phyloP scores from a whole-genome alignment of 2,329 filamentous ascomycete genomes.

The Xylaria hypoxylon region DNA sequence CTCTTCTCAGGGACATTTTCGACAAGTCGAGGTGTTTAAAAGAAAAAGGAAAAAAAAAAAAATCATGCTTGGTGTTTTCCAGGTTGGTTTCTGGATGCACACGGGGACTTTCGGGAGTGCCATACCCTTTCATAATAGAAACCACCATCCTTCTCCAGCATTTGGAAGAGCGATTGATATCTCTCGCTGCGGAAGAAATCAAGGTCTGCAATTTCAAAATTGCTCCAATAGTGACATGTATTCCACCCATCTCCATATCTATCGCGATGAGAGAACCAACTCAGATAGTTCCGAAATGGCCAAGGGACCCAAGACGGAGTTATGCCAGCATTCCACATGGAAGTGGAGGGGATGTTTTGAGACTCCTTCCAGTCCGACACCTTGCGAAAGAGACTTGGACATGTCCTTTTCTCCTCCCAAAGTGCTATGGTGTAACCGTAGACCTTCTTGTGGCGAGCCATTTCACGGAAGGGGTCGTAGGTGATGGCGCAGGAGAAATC shows the following conservation, averaged over 20 bases:
- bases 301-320: conserved; percentile 57
- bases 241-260: conserved; percentile 57
- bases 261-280: conserved; percentile 55
- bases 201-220: conserved; percentile 60
- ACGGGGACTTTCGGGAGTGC: neutral
- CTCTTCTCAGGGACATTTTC: neutral
- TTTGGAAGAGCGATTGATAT: conserved; percentile 57
- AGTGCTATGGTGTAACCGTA: conserved; percentile 60
- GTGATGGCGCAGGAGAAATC: conserved; percentile 59
- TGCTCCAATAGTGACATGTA: conserved; percentile 61
- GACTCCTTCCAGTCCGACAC: conserved; percentile 57
- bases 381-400: conserved; percentile 57
- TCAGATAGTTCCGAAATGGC: conserved; percentile 54
- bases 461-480: conserved; percentile 60
- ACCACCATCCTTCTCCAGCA: conserved; percentile 55
- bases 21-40: neutral
- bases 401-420: conserved; percentile 57
- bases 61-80: neutral
- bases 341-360: conserved; percentile 52
- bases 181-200: conserved; percentile 57
- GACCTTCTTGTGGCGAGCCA: conserved; percentile 57
- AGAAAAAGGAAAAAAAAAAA: neutral
- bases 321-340: conserved; percentile 56
- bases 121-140: conserved; percentile 59
- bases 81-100: neutral